Evolutionary conservation across 2,329 filamentous ascomycete species (phyloP).

Genomic region (Cordyceps cicadae): DNA sequence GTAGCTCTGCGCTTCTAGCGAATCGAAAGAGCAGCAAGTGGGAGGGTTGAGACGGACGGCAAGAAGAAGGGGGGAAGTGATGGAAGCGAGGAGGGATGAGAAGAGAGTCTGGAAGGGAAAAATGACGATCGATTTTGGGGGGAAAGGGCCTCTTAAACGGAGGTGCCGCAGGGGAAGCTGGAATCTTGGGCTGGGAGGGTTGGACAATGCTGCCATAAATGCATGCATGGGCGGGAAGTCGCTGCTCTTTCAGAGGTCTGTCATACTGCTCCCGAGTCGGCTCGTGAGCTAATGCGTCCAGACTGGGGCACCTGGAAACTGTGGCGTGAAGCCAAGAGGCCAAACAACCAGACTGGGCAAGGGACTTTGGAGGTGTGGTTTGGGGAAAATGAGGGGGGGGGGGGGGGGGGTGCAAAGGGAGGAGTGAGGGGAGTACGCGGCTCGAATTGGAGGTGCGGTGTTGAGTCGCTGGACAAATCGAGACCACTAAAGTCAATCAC

Average conservation of each 20-base stretch:
- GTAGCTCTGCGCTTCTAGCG: not conserved
- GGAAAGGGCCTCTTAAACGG: constrained; percentile 8
- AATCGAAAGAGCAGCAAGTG: not conserved
- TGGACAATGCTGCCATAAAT: constrained; percentile 5
- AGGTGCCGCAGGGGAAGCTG: constrained; percentile 1
- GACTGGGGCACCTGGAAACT: constrained; percentile 11
- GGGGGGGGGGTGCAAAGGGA: not conserved
- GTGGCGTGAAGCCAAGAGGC: constrained; percentile 13
- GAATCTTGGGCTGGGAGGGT: constrained; percentile 7
- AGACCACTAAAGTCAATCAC: not conserved
- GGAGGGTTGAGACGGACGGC: not conserved
- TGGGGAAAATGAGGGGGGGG: constrained; percentile 2
- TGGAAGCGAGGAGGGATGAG: not conserved
- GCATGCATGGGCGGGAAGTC: not conserved
- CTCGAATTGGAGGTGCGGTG: constrained; percentile 1
- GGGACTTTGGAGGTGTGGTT: constrained; percentile 6
- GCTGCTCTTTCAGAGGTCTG: not conserved
- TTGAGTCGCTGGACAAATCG: not conserved
- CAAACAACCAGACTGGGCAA: constrained; percentile 8
- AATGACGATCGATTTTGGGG: not conserved
- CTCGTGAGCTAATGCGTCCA: constrained; percentile 8
- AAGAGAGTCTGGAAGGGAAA: not conserved
- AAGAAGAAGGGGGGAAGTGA: not conserved
- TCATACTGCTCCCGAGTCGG: constrained; percentile 10
- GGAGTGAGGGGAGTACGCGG: too few species aligned